These are phyloP conservation scores for Eimeria brunetti DNA, from an alignment of 169 alveolate species.

Conservation along the genomic window DNA sequence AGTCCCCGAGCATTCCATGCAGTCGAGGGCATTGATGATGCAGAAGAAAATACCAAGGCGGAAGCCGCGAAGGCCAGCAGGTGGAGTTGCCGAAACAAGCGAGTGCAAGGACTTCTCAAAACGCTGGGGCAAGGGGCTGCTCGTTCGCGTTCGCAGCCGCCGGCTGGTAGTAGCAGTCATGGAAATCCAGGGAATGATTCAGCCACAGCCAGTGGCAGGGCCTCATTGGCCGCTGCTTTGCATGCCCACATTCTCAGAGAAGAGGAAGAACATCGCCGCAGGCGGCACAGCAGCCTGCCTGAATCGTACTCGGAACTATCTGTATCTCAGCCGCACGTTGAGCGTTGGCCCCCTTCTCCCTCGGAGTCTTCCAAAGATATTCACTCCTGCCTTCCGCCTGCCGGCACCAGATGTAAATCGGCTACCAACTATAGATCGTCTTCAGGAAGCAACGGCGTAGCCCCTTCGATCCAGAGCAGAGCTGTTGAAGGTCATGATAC, in stretches of 20 bases:
- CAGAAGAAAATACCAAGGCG: background rate
- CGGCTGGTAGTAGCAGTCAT: background rate
- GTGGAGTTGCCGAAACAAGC: constrained; percentile 17
- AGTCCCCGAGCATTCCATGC: constrained; percentile 20
- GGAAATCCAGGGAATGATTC: background rate
- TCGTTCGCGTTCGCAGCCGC: constrained; percentile 56
- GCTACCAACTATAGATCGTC: background rate
- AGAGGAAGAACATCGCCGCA: constrained; percentile 72
- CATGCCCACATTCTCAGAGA: constrained; percentile 33
- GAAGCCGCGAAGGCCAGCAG: background rate
- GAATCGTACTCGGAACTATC: background rate
- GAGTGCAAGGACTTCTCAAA: constrained; percentile 10
- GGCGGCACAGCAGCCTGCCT: constrained; percentile 53
- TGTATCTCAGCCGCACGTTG: background rate
- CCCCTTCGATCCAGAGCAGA: background rate
- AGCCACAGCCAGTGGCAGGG: background rate
- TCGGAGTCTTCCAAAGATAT: background rate
- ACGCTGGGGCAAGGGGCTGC: background rate
- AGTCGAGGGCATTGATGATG: background rate
- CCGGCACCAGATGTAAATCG: background rate
- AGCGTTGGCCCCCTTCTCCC: background rate
- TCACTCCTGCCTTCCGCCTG: background rate
- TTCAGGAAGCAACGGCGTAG: background rate
- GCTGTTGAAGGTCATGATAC: background rate
- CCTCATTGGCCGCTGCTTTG: constrained; percentile 20